A percentile compares a stretch with the other conserved stretches of the same genome.
Evolutionary conservation across 2,329 filamentous ascomycete species (phyloP).

Genomic region (Alternaria alternata): DNA sequence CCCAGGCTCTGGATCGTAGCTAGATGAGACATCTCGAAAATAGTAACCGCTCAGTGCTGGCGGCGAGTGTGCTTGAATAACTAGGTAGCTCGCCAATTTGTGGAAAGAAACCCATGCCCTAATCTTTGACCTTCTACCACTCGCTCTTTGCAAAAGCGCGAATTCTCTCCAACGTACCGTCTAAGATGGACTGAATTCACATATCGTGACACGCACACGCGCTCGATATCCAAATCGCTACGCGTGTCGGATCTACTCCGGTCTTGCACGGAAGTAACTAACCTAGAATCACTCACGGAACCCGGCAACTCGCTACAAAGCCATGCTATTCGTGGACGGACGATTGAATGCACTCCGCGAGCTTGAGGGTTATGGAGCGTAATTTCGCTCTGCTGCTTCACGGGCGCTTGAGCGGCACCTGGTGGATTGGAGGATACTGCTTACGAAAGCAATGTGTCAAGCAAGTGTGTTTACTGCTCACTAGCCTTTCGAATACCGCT

Average conservation of each 20-base stretch:
- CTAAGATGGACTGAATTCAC: background rate
- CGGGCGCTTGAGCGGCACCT: background rate
- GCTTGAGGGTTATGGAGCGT: background rate
- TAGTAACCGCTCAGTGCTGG: conserved; percentile 55
- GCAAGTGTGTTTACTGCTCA: background rate
- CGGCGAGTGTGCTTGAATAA: conserved; percentile 15
- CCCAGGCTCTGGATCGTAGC: conserved; percentile 36
- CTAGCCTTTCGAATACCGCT: background rate
- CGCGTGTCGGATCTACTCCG: background rate
- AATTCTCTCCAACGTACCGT: background rate
- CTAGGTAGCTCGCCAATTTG: background rate
- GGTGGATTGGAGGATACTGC: background rate
- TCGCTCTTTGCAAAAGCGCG: background rate
- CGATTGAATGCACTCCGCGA: background rate
- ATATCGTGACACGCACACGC: background rate
- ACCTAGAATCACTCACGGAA: background rate
- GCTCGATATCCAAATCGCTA: background rate
- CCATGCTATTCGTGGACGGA: background rate
- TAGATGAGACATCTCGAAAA: conserved; percentile 53
- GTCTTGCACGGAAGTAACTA: conserved; percentile 2
- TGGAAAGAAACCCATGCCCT: background rate
- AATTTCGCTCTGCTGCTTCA: background rate
- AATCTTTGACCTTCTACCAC: background rate
- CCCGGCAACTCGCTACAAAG: background rate
- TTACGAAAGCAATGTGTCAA: background rate